Evolutionary conservation across 805 yeast genomes (phyloP), one percentile per base, ranked within the genome.

Genomic region (Henningerozyma blattae): DNA sequence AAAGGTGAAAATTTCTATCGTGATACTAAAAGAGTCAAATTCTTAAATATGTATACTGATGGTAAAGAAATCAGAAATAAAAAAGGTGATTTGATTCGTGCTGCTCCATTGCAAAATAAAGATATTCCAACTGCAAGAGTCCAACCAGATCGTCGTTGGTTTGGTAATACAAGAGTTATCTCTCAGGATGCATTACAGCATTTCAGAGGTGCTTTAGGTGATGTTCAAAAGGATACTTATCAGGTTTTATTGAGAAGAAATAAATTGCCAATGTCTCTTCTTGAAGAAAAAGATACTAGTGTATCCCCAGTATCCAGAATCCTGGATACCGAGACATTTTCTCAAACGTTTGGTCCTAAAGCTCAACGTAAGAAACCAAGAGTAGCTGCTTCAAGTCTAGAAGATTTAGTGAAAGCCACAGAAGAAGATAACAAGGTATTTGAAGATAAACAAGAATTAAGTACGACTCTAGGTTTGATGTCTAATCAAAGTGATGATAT

Each of bases 1-100:
- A 89, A 89, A 57, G 98, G 98, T 52, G 98, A 89, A 61, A 89
- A 89, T 65, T 89, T 89, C 61, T 89, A 89, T 65, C 66, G 85
- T 49, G 96, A 87, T 73, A 89, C 94, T 34, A 85, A 86, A 54
- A 83, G 83, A 54, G 94, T 87, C 39, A 78, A 83, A 58, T 84
- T 75, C 56, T 67, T 91, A 51, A 81, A 75, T 55, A 89, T 89
- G 97, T 89, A 86, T 65, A 91, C 83, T 52, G 75, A 79, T 34
- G 96, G 97, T 37, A 71, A 82, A 44, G 94, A 95, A 27, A 75
- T 72, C 34, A 71, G 94, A 47, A 84, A 87, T 54, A 84, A 85
- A 33, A 68, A 74, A 42, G 97, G 97, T 52, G 95, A 86, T 22
- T 70, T 87, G 38, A 70, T 85, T 35, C 68, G 73, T 52, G 95